These are phyloP conservation scores for Erigeron canadensis DNA, from an alignment of 129 eudicot genomes.

Conservation along the genomic window DNA sequence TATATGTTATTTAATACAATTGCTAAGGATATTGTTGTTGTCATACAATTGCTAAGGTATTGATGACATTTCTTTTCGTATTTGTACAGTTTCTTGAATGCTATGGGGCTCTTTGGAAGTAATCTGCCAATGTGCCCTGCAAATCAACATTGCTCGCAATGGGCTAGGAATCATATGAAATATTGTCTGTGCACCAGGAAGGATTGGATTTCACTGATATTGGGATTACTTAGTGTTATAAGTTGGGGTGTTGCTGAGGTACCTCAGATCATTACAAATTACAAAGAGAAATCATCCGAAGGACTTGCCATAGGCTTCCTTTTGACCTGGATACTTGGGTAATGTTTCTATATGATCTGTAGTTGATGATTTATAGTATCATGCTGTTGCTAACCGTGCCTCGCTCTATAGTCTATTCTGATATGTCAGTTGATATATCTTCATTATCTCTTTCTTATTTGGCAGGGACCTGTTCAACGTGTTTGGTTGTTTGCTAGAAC, in stretches of 20 bases:
- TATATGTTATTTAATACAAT: neutral
- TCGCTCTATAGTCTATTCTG: neutral
- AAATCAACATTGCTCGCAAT: slow-evolving; percentile 46
- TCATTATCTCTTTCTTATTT: slow-evolving; percentile 6
- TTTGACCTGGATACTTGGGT: slow-evolving; percentile 76
- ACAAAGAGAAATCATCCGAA: slow-evolving; percentile 53
- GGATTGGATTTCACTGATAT: slow-evolving; percentile 52
- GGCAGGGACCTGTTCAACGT: slow-evolving; percentile 74
- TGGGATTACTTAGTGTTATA: slow-evolving; percentile 61
- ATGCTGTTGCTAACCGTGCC: neutral
- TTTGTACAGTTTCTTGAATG: slow-evolving; percentile 22
- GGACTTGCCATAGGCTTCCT: slow-evolving; percentile 69
- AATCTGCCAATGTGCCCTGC: slow-evolving; percentile 42
- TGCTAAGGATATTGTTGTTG: neutral
- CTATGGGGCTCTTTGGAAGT: slow-evolving; percentile 44
- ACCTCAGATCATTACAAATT: slow-evolving; percentile 73
- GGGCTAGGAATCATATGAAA: slow-evolving; percentile 54
- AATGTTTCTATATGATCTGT: slow-evolving; percentile 1
- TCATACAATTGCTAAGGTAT: neutral
- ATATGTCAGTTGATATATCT: neutral
- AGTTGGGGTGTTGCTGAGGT: slow-evolving; percentile 79
- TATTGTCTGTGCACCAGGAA: slow-evolving; percentile 59
- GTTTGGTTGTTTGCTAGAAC: slow-evolving; percentile 81
- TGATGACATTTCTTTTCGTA: slow-evolving; percentile 7
- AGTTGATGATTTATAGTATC: neutral